Evolutionary conservation across 148 eudicot genomes (phyloP), one percentile per base, ranked within the genome.

Genomic region (Camellia granthamiana): DNA sequence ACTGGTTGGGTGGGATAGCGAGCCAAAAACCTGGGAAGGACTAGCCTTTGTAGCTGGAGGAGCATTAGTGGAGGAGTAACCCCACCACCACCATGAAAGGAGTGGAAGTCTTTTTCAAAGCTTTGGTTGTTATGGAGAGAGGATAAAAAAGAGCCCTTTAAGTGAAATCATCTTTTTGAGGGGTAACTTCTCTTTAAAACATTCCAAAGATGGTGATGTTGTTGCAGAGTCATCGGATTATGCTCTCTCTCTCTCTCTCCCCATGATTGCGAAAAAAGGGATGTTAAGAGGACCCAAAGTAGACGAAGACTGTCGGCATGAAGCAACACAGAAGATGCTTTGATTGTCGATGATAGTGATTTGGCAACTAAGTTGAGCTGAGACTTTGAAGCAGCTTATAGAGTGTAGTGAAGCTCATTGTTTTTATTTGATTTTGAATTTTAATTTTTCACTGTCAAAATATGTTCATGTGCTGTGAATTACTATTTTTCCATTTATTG

Each of bases 101-200:
- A 85, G 83, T 78, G 82, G 77, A 80, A 60, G 81, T 83, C 84
- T 66, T 46, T 77, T 82, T 82, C 69, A 41, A 60, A 74, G 44
- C 43, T 79, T 75, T 73, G 84, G 84, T 78, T 62, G 84, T 70
- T 79, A 79, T 47, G 56, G 56, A 76, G 69, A 72, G 59, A 52
- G 18, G 15, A 65, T 49, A 59, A 0, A 62, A 67, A 61, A 76
- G 54, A 75, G 74, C 66, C 69, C 77, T 76, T 55, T 62, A 43
- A 87, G 74, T 77, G 58, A 44, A 81, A 73, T 77, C 68, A 84
- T 52, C 78, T 82, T 64, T 30, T 30, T 30, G 38, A 30, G 38
- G 47, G 79, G 62, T 82, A 74, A 80, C 87, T 83, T 84, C 82
- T 77, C 66, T 70, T 82, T 83, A 64, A 87, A 87, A 87, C 85